phyloP scores from a whole-genome alignment of 2,329 filamentous ascomycete species.

The Penicillium sp. region DNA sequence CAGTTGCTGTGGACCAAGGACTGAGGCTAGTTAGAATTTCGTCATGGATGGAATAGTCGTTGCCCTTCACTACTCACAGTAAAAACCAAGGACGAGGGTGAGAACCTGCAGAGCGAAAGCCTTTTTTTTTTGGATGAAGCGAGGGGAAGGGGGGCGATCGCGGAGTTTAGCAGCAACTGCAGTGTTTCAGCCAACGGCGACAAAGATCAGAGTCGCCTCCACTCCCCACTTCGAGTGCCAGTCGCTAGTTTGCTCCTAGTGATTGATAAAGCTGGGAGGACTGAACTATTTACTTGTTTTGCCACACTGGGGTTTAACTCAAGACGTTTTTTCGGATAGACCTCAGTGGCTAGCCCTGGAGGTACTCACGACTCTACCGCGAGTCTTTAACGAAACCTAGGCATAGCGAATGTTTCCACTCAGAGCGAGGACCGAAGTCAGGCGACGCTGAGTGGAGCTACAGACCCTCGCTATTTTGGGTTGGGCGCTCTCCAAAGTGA shows the following conservation, averaged over 20 bases:
- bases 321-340: background rate
- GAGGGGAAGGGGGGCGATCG: constrained; percentile 1
- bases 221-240: background rate
- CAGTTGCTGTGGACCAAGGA: background rate
- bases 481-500: background rate
- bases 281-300: background rate
- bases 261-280: background rate
- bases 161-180: background rate
- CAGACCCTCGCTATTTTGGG: background rate
- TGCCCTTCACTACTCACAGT: background rate
- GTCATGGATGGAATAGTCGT: background rate
- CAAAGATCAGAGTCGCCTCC: constrained; percentile 3
- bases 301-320: background rate
- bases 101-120: background rate
- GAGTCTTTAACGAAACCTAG: background rate
- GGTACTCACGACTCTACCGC: too few relatives aligned
- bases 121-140: background rate
- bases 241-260: constrained; percentile 1
- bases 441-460: constrained; percentile 3
- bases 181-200: constrained; percentile 1
- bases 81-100: background rate
- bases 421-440: background rate
- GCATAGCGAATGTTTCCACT: background rate
- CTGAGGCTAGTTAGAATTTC: background rate
- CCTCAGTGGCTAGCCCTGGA: background rate